Conservation (phyloP, 2,329 filamentous ascomycete species). For the Fusarium chuoi region DNA sequence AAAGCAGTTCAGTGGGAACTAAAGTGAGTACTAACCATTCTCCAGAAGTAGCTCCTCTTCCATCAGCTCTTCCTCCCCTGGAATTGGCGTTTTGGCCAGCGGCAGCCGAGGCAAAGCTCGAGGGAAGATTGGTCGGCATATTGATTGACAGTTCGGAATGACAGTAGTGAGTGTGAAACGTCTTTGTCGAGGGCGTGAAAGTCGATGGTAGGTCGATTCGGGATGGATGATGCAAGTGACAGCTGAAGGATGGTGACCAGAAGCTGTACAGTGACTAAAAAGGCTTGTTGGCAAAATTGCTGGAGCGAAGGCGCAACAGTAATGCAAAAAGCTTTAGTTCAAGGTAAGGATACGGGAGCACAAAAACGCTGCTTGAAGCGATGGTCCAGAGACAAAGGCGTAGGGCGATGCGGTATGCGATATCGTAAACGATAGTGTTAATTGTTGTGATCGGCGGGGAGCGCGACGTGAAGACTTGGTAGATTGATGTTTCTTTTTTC, state of each 20-base stretch:
- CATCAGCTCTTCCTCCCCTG: constrained; percentile 68
- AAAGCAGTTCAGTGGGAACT: constrained; percentile 12
- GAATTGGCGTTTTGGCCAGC: constrained; percentile 75
- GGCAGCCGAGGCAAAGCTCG: constrained; percentile 85
- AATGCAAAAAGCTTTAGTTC: constrained; percentile 28
- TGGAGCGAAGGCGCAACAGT: constrained; percentile 25
- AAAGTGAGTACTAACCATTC: constrained; percentile 72
- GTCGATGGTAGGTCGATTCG: constrained; percentile 25
- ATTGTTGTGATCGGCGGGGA: constrained; percentile 27
- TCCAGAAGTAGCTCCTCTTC: constrained; percentile 67
- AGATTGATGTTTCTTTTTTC: constrained; percentile 25
- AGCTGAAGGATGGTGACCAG: constrained; percentile 20
- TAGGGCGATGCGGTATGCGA: constrained; percentile 31
- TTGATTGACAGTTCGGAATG: constrained; percentile 42
- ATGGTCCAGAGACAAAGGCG: constrained; percentile 33
- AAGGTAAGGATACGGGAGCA: constrained; percentile 35
- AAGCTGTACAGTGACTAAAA: constrained; percentile 27
- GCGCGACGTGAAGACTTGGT: constrained; percentile 31
- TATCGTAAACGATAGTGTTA: constrained; percentile 38
- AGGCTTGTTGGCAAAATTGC: constrained; percentile 27
- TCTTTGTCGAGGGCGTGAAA: constrained; percentile 37
- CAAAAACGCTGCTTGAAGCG: constrained; percentile 40
- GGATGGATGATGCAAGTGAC: constrained; percentile 21
- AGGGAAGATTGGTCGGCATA: constrained; percentile 81
- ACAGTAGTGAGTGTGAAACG: constrained; percentile 26